Conservation (phyloP, 176 grass and related monocot genomes). For the Aegilops tauschii region DNA sequence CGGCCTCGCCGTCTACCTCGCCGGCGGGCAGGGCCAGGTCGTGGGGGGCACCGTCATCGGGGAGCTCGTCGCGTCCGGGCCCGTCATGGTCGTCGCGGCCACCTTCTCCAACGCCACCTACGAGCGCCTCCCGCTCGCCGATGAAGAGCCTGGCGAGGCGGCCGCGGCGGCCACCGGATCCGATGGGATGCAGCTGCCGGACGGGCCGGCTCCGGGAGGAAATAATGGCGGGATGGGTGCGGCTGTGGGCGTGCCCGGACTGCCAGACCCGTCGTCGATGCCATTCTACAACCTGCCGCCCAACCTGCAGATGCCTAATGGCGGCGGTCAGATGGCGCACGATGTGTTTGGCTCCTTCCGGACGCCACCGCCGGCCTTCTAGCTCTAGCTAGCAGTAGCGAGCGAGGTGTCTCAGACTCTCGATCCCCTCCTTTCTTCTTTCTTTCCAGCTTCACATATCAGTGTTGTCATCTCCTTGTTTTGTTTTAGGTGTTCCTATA, state of each 20-base stretch:
- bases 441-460: not conserved
- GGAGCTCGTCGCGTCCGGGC: slow-evolving; percentile 59
- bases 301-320: slow-evolving; percentile 60
- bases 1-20: slow-evolving; percentile 61
- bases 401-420: not conserved
- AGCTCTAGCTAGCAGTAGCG: slow-evolving; percentile 27
- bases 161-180: slow-evolving; percentile 1
- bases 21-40: slow-evolving; percentile 74
- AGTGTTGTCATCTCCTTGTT: not conserved
- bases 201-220: slow-evolving; percentile 34
- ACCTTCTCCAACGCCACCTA: slow-evolving; percentile 78
- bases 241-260: not conserved
- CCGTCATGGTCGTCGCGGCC: slow-evolving; percentile 68
- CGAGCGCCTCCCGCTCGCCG: slow-evolving; percentile 62
- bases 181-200: slow-evolving; percentile 21
- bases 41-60: slow-evolving; percentile 66
- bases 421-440: not conserved
- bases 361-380: slow-evolving; percentile 49
- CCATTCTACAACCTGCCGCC: slow-evolving; percentile 66
- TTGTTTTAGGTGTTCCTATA: not conserved
- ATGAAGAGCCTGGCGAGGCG: slow-evolving; percentile 38
- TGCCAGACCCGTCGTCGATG: slow-evolving; percentile 42
- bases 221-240: slow-evolving; percentile 11
- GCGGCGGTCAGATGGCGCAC: slow-evolving; percentile 53
- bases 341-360: slow-evolving; percentile 58